phyloP scores from a whole-genome alignment of 306 rosid genomes.

The Acmispon strigosus region DNA sequence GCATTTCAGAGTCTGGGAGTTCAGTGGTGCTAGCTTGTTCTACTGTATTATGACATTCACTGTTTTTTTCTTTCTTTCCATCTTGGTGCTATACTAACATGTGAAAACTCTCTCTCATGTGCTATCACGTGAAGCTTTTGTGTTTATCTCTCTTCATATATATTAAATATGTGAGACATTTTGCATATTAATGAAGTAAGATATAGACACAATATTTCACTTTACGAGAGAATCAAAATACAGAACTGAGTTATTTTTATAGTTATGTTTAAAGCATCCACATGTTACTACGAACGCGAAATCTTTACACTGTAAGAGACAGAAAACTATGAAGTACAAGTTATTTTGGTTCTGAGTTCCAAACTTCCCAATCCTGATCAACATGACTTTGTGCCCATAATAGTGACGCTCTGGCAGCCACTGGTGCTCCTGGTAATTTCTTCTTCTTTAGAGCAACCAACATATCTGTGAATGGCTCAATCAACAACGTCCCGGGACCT shows the following conservation, averaged over 20 bases:
- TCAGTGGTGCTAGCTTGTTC: conserved; percentile 28
- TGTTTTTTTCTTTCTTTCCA: no score
- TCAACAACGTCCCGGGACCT: conserved; percentile 75
- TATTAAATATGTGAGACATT: no score
- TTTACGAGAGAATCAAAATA: no score
- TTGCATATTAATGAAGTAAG: no score
- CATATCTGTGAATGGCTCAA: conserved; percentile 65
- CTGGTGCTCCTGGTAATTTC: conserved; percentile 28
- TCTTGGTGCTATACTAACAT: no score
- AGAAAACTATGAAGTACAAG: conserved; percentile 2
- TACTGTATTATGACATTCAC: no score
- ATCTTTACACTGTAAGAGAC: conserved; percentile 16
- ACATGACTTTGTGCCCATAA: conserved; percentile 64
- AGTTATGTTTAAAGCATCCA: conserved; percentile 1
- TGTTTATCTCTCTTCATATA: no score
- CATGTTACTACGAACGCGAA: not conserved
- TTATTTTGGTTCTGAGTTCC: conserved; percentile 54
- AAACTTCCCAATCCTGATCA: conserved; percentile 62
- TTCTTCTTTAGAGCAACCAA: conserved; percentile 25
- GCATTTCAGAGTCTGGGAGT: conserved; percentile 68
- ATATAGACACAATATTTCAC: no score
- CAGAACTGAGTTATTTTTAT: conserved; percentile 12
- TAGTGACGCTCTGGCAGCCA: conserved; percentile 62
- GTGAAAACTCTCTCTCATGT: no score
- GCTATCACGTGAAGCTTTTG: no score